These are phyloP conservation scores for Tetradesmus obliquus DNA, from an alignment of 139 green algal genomes.

Conservation along the genomic window DNA sequence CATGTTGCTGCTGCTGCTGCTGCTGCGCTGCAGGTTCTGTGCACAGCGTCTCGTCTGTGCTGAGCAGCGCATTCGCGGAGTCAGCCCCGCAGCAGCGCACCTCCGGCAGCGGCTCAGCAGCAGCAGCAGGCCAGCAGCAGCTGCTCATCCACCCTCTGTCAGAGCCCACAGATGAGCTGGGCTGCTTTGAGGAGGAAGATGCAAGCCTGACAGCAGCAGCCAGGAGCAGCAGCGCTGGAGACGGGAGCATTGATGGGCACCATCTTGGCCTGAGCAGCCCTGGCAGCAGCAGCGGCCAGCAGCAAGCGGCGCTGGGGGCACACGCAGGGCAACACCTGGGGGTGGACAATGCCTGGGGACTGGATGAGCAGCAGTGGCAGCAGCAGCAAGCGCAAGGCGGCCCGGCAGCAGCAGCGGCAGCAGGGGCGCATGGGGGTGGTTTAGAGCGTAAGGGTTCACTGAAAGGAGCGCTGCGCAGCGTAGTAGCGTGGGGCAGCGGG, in stretches of 20 bases:
- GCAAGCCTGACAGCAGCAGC: background rate
- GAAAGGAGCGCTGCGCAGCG: background rate
- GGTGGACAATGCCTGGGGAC: background rate
- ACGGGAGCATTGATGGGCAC: background rate
- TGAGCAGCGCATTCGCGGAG: slow-evolving; percentile 25
- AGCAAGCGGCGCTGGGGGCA: background rate
- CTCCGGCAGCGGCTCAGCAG: background rate
- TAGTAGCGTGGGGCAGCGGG: background rate
- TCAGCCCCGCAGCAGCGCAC: background rate
- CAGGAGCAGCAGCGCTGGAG: background rate
- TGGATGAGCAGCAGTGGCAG: background rate
- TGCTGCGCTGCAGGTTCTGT: background rate
- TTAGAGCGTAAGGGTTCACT: slow-evolving; percentile 1
- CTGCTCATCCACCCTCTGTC: slow-evolving; percentile 7
- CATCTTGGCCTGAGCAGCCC: background rate
- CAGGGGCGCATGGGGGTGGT: background rate
- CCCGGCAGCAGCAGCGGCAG: background rate
- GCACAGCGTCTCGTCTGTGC: background rate
- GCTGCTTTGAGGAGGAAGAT: background rate
- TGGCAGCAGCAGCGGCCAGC: slow-evolving; percentile 1
- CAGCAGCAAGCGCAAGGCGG: background rate
- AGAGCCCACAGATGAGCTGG: slow-evolving; percentile 18
- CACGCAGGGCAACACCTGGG: too few relatives aligned
- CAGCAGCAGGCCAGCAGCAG: slow-evolving; percentile 26
- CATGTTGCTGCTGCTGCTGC: background rate